Percentiles rank a stretch among this genome's conserved stretches.
Evolutionary conservation across 148 eudicot genomes (phyloP).

Genomic region (Persicaria tinctoria): DNA sequence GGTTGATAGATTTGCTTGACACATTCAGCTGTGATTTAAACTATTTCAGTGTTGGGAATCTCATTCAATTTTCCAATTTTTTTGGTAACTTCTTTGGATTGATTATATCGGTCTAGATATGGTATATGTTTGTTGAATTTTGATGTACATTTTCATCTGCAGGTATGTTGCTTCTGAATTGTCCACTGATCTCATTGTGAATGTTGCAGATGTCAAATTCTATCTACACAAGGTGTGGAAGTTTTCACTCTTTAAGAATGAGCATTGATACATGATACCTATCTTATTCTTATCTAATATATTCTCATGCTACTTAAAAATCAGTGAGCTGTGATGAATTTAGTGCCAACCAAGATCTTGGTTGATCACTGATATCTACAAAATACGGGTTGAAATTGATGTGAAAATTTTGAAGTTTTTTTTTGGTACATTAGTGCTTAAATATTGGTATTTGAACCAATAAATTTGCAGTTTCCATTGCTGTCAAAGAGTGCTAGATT

Average conservation of each 20-base stretch:
- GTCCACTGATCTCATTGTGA: conserved; percentile 69
- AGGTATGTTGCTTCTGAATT: conserved; percentile 91
- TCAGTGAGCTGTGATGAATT: not conserved
- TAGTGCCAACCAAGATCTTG: not conserved
- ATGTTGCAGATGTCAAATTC: conserved; percentile 70
- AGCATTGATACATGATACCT: no score
- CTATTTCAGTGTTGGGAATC: not conserved
- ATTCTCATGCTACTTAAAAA: no score
- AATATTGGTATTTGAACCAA: not conserved
- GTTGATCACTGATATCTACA: not conserved
- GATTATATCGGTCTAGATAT: not conserved
- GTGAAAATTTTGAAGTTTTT: not conserved
- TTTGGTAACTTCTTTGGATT: not conserved
- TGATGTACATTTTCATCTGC: conserved; percentile 17
- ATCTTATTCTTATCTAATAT: no score
- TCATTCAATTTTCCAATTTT: not conserved
- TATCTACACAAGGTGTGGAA: conserved; percentile 81
- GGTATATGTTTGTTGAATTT: not conserved
- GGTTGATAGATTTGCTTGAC: not conserved
- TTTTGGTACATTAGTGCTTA: not conserved
- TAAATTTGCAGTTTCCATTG: conserved; percentile 61
- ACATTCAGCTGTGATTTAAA: not conserved
- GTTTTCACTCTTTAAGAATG: no score
- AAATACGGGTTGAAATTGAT: no score
- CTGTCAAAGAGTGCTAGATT: conserved; percentile 77